Base-by-base conservation (phyloP, 768 basidiomycete species). In the Cantharellus cinnabarinus region DNA sequence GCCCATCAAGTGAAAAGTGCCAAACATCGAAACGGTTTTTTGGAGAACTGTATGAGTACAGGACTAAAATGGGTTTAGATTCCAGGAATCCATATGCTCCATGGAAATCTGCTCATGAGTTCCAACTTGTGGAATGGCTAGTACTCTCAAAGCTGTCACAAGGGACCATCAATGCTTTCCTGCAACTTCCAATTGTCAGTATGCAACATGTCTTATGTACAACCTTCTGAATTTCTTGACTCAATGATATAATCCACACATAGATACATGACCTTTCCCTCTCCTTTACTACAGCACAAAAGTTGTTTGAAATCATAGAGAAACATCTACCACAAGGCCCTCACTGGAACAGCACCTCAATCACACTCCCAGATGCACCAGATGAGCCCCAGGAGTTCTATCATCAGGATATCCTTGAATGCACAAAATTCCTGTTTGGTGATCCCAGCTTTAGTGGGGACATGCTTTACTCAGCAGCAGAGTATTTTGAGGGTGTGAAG, bases 351-450 rank as follows among this genome's bases (percentile, higher is more conserved):
- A 41, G 40, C 40, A 42, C 38, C 5, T 20, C 39, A 44, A 44
- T 58, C 40, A 20, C 20, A 35, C 42, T 58, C 3, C 2, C 3
- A 10, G 57, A 58, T 14, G 42, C 42, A 3, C 57, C 41, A 2
- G 35, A 58, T 15, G 39, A 58, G 20, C 57, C 35, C 2, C 57
- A 58, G 38, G 44, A 14, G 2, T 44, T 58, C 14, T 44, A 58
- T 29, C 44, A 58, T 29, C 2, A 42, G 38, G 40, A 58, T 58
- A n/a, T 58, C 3, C 37, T 41, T 41, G 57, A 58, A 35, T 39
- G n/a, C n/a, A 44, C 42, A 20, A 44, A 51, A 42, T 48, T 42
- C 34, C 57, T 58, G 2, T 58, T 58, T 58, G 57, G 41, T n/a
- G 50, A 58, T 14, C 56, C 56, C 39, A 57, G 4, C 5, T 57